Evolutionary conservation across 106 monocot species (phyloP).

Genomic region (Posidonia australis): DNA sequence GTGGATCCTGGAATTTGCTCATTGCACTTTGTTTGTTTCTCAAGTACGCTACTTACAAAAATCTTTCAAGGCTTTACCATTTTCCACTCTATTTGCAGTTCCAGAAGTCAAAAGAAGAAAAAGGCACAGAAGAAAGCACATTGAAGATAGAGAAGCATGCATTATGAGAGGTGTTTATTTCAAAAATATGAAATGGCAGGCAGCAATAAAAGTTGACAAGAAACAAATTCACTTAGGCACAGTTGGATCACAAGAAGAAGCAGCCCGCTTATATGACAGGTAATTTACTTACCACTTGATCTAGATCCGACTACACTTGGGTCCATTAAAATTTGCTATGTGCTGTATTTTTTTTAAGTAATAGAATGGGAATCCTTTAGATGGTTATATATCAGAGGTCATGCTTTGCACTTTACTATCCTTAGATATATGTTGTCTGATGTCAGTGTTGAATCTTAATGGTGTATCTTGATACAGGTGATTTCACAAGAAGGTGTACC

Average conservation of each 20-base stretch:
- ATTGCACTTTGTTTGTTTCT: neutral
- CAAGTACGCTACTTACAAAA: too few species aligned
- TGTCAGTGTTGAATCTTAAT: too few species aligned
- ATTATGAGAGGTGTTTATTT: constrained; percentile 90
- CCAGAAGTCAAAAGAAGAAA: constrained; percentile 79
- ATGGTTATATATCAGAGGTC: too few species aligned
- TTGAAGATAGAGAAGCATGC: constrained; percentile 71
- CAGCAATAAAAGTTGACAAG: constrained; percentile 98
- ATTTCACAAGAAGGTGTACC: too few species aligned
- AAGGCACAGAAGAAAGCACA: constrained; percentile 73
- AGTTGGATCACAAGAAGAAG: constrained; percentile 86
- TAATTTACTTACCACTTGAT: constrained; percentile 10
- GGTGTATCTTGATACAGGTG: too few species aligned
- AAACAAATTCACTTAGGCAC: constrained; percentile 97
- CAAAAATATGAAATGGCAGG: constrained; percentile 99
- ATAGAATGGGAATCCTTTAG: too few species aligned
- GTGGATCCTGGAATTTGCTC: too few species aligned
- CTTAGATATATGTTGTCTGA: too few species aligned
- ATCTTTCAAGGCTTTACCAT: neutral
- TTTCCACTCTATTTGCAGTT: constrained; percentile 17
- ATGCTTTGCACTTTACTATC: too few species aligned
- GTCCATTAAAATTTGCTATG: too few species aligned
- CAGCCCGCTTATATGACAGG: constrained; percentile 87
- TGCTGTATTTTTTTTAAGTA: too few species aligned
- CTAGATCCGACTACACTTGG: too few species aligned